Conservation (phyloP, 352 stramenopile genomes). For the Phytophthora sansomeana region DNA sequence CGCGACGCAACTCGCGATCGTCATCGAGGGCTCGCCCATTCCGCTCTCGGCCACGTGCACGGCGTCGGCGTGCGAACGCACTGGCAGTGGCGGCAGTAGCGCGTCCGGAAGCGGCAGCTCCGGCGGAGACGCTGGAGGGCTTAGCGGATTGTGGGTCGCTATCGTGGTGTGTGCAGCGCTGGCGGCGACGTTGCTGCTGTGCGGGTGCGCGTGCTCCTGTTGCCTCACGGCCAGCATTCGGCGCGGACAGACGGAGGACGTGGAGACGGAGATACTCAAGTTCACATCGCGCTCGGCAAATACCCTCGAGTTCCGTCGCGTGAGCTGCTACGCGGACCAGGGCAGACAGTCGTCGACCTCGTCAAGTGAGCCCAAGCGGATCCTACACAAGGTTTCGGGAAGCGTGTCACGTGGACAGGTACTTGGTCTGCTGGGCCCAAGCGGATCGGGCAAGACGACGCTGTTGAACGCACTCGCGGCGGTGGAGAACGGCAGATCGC, state of each 20-base stretch:
- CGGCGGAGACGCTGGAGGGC: conserved; percentile 16
- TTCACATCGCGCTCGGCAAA: conserved; percentile 50
- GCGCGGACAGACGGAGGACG: conserved; percentile 18
- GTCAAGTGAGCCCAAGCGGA: conserved; percentile 36
- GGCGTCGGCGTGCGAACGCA: conserved; percentile 68
- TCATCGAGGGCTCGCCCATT: conserved; percentile 77
- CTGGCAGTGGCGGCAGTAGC: conserved; percentile 32
- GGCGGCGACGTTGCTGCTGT: conserved; percentile 22
- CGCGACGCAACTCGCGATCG: conserved; percentile 56
- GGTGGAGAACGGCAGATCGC: conserved; percentile 68
- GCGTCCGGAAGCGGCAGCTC: conserved; percentile 39
- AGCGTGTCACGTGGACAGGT: conserved; percentile 64
- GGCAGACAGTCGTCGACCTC: conserved; percentile 3
- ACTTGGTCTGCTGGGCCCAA: conserved; percentile 76
- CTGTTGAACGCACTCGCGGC: conserved; percentile 80
- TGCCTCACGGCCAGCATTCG: conserved; percentile 26
- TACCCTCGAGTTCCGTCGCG: conserved; percentile 61
- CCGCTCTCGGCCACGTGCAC: conserved; percentile 70
- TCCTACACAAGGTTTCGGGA: conserved; percentile 72
- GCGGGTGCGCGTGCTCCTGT: conserved; percentile 23
- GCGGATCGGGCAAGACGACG: conserved; percentile 86
- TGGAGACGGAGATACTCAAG: conserved; percentile 58
- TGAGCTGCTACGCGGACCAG: conserved; percentile 57
- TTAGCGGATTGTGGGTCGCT: conserved; percentile 22
- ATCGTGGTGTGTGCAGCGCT: conserved; percentile 31